These are phyloP conservation scores for Pseudogymnoascus sp. DNA, from an alignment of 2,329 filamentous ascomycete genomes.

Conservation along the genomic window DNA sequence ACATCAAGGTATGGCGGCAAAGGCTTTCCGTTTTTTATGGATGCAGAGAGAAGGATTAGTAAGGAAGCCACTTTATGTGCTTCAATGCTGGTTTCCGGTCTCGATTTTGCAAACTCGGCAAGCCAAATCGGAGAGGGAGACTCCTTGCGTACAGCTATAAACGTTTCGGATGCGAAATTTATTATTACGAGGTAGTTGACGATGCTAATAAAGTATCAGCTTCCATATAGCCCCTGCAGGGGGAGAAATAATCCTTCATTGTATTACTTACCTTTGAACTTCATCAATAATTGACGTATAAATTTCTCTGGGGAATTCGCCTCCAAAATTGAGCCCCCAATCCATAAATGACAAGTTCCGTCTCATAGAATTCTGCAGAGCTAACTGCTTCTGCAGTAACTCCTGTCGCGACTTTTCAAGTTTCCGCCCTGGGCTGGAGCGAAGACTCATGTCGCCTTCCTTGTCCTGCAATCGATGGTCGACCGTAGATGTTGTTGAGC, in stretches of 20 bases:
- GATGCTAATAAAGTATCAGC: constrained; percentile 36
- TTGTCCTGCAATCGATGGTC: constrained; percentile 34
- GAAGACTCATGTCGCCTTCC: constrained; percentile 37
- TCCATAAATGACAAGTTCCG: constrained; percentile 54
- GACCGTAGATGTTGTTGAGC: constrained; percentile 61
- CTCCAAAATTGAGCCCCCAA: constrained; percentile 64
- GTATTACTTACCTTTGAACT: constrained; percentile 15
- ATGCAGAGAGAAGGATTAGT: constrained; percentile 59
- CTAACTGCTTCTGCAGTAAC: constrained; percentile 56
- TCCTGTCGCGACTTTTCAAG: constrained; percentile 25
- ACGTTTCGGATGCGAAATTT: constrained; percentile 52
- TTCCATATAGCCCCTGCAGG: background rate
- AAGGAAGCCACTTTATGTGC: constrained; percentile 59
- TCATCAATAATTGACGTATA: constrained; percentile 15
- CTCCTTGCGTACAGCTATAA: constrained; percentile 14
- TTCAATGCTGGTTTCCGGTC: constrained; percentile 46
- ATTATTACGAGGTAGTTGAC: constrained; percentile 60
- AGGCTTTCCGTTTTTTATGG: constrained; percentile 56
- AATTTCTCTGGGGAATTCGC: constrained; percentile 49
- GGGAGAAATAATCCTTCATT: constrained; percentile 7
- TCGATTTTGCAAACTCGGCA: constrained; percentile 34
- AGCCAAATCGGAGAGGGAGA: constrained; percentile 41
- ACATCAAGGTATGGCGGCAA: constrained; percentile 61
- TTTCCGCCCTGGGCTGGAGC: constrained; percentile 11
- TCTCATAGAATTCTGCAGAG: constrained; percentile 53